A percentile compares a stretch with the other conserved stretches of the same genome.
Conservation (phyloP, 1,284 basidiomycete species). For the Ganoderma sinense region DNA sequence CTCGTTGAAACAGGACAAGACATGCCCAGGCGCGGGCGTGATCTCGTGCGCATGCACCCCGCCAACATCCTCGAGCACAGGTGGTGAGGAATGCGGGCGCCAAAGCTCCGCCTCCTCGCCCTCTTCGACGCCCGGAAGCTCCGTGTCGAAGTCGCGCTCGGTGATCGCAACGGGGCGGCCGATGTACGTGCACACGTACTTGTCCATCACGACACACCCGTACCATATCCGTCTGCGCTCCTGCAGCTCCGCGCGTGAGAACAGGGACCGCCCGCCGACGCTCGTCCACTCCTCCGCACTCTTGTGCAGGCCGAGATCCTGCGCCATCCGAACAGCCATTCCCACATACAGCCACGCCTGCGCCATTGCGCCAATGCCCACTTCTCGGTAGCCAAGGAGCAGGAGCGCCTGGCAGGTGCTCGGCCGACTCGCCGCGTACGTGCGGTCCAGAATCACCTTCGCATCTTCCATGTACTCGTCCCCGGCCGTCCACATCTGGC, state of each 20-base stretch:
- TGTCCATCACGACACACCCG: constrained; percentile 82
- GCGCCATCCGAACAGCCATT: constrained; percentile 85
- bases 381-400: constrained; percentile 82
- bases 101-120: constrained; percentile 75
- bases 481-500: constrained; percentile 84
- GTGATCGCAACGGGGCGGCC: constrained; percentile 82
- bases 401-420: constrained; percentile 82
- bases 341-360: constrained; percentile 86
- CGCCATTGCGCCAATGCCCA: constrained; percentile 88
- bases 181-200: constrained; percentile 83
- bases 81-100: constrained; percentile 50
- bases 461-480: constrained; percentile 78
- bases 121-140: constrained; percentile 70
- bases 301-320: constrained; percentile 87
- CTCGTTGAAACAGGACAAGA: constrained; percentile 82
- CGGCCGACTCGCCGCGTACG: constrained; percentile 70
- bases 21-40: constrained; percentile 54
- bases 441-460: constrained; percentile 70
- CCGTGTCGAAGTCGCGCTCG: constrained; percentile 84
- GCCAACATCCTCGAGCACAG: constrained; percentile 42
- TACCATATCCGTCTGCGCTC: constrained; percentile 85
- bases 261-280: constrained; percentile 67
- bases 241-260: constrained; percentile 72
- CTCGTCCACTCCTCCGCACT: constrained; percentile 78
- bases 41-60: constrained; percentile 35